Evolutionary conservation across 352 stramenopile genomes (phyloP), one percentile per base, ranked within the genome.

Genomic region (Plasmopara viticola): DNA sequence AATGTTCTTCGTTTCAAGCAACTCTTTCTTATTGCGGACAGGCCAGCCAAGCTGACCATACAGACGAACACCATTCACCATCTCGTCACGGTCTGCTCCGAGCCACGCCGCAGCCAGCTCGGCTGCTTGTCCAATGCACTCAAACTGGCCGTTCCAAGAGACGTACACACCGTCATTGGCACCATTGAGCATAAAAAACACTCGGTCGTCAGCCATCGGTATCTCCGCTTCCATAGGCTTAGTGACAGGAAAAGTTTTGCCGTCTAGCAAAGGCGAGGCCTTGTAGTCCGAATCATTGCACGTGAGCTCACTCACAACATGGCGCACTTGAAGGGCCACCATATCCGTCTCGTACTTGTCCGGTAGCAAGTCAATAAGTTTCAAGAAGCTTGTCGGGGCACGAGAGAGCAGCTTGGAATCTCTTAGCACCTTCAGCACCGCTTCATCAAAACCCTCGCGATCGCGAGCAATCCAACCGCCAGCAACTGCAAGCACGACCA

Each of bases 151-250:
- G 56, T 88, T 90, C 75, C 77, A 92, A 6, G 71, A 70, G 37
- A 87, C 73, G 65, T 89, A 90, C 42, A 90, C 46, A 6, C 82
- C 82, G 37, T 88, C 73, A 52, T 90, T 92, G 14, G 59, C 73
- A 9, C 82, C 82, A 48, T 92, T 92, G 62, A 92, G 78, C 73
- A 92, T 82, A 62, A 92, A 84, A 52, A 92, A 92, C 39, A 87
- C 51, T 53, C 68, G 70, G 68, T 91, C 64, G 5, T 64, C 55
- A 10, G 18, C 14, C 29, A 62, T 62, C 8, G 63, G 50, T 30
- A 54, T 34, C 2, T 59, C 54, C 5, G 46, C 51, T 25, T 79
- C 62, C 73, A 87, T 89, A 7, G 79, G 69, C n/a, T 84, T 55
- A 45, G 66, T 83, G 20, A 88, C 77, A 29, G 51, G 63, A 6